Evolutionary conservation across 345 rosid species (phyloP).

Genomic region (Brassica incana): DNA sequence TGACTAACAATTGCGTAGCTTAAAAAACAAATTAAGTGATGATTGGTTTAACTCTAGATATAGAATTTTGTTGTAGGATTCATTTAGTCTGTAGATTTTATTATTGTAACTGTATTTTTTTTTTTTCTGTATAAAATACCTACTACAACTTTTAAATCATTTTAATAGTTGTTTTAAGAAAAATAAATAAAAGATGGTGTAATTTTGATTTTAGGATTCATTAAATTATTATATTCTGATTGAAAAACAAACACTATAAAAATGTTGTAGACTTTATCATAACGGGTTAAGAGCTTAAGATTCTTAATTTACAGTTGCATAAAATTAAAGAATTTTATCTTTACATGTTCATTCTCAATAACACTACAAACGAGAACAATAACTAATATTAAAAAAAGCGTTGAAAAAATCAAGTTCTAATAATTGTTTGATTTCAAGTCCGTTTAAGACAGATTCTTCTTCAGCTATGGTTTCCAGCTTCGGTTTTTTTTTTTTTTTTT

Average conservation of each 20-base stretch:
- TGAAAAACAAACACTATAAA: too few species aligned
- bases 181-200: neutral
- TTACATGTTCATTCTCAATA: neutral
- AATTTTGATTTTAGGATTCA: neutral
- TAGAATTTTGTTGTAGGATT: too few species aligned
- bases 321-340: neutral
- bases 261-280: too few species aligned
- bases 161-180: too few species aligned
- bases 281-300: neutral
- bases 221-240: neutral
- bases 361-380: neutral
- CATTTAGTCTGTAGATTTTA: neutral
- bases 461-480: constrained; percentile 61
- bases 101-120: neutral
- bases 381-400: neutral
- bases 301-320: neutral
- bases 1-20: neutral
- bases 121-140: neutral
- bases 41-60: too few species aligned
- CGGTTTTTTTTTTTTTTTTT: too few species aligned
- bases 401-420: neutral
- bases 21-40: too few species aligned
- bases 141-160: neutral
- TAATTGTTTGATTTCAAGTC: neutral
- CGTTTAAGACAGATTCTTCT: constrained; percentile 52